Base-by-base conservation (phyloP, 1,284 basidiomycete genomes). In the Lignosus rhinocerotis region DNA sequence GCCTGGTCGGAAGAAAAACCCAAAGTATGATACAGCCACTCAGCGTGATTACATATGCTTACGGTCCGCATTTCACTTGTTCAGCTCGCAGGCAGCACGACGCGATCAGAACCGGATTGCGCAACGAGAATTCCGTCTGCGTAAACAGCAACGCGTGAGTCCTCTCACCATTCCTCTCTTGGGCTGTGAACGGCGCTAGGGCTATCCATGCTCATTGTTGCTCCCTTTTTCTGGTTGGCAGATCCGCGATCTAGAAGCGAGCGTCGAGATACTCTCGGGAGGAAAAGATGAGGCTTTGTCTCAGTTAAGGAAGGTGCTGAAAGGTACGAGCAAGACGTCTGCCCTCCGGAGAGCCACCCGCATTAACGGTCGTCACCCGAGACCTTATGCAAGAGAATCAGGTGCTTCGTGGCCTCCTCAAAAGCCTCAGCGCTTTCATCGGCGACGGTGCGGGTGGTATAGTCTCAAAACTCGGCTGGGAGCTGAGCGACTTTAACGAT, bases 91-190 rank as follows among this genome's bases (percentile, higher is more conserved):
- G 75, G 90, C 91, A 41, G 90, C 91, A 16, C 77, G 90, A 66
- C 83, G 90, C 65, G 91, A 93, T 75, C 94, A 96, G 74, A 96
- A 96, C 71, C 83, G 94, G 56, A 93, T 96, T 58, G 94, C 94
- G 1, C 94, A 96, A 73, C 85, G 94, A 49, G 94, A 96, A 73
- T 96, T 96, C 68, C 85, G 94, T 43, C 79, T 94, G 53, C 80
- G 93, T 65, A 96, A 96, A 72, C 94, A 95, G 72, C 92, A 93
- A 67, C 82, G 88, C 72, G 86, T 87, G 60, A 64, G 79, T 71
- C 33, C 55, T 39, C 25, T 58, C 44, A 14, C 47, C 36, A 25
- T 48, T 51, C 44, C 64, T 52, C 36, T 38, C 56, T 25, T 25
- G 25, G 58, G 57, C 21, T 43, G 33, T 19, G 42, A 31, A 34